These are phyloP conservation scores for Eimeria sp. DNA, from an alignment of 169 alveolate genomes.

Conservation along the genomic window DNA sequence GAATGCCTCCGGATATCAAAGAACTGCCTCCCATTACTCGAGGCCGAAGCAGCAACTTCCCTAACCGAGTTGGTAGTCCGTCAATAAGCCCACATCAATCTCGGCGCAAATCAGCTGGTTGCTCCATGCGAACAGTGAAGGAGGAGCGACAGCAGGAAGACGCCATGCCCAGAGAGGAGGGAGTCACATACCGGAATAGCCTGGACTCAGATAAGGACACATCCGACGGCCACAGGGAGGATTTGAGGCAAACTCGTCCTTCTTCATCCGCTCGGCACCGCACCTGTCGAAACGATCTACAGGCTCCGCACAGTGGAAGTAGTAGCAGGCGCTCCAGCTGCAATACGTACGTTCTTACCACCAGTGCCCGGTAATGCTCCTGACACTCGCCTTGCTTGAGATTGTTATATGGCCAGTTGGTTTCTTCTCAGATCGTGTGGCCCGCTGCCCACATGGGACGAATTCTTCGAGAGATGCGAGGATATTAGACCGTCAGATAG, in stretches of 20 bases:
- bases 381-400: not conserved
- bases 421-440: slow-evolving; percentile 54
- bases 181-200: not conserved
- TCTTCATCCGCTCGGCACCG: slow-evolving; percentile 30
- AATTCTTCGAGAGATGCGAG: slow-evolving; percentile 58
- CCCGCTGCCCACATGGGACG: slow-evolving; percentile 77
- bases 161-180: slow-evolving; percentile 18
- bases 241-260: slow-evolving; percentile 19
- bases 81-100: slow-evolving; percentile 51
- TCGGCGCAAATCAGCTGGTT: slow-evolving; percentile 76
- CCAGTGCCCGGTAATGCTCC: not conserved
- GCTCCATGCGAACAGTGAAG: slow-evolving; percentile 71
- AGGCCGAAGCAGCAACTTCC: slow-evolving; percentile 68
- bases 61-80: slow-evolving; percentile 65
- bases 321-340: slow-evolving; percentile 77
- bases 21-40: slow-evolving; percentile 78
- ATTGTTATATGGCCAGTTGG: not conserved
- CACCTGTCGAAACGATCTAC: slow-evolving; percentile 45
- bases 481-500: slow-evolving; percentile 34
- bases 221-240: not conserved
- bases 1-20: slow-evolving; percentile 76
- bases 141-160: slow-evolving; percentile 69
- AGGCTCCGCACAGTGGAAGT: slow-evolving; percentile 65
- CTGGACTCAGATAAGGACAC: slow-evolving; percentile 36
- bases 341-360: slow-evolving; percentile 58